A percentile compares a stretch with the other conserved stretches of the same genome.
Conservation (phyloP, 129 eudicot genomes). For the Glebionis coronaria region DNA sequence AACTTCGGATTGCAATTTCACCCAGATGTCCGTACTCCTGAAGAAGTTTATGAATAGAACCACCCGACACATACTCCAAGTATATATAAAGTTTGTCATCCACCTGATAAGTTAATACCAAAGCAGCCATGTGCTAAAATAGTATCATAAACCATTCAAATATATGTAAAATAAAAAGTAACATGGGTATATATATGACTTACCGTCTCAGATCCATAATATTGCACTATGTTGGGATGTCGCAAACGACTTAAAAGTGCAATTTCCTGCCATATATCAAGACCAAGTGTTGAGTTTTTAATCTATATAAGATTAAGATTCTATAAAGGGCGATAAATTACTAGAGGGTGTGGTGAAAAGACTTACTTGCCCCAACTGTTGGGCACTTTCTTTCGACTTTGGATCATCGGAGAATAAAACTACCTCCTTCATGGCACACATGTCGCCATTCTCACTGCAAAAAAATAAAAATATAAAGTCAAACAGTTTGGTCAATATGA, state of each 20-base stretch:
- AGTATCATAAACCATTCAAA: not conserved
- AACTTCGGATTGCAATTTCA: slow-evolving; percentile 59
- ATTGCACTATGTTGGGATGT: slow-evolving; percentile 69
- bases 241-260: slow-evolving; percentile 54
- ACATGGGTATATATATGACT: slow-evolving; percentile 8
- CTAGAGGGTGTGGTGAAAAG: slow-evolving; percentile 7
- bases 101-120: slow-evolving; percentile 35
- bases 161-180: slow-evolving; percentile 4
- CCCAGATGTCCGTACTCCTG: slow-evolving; percentile 68
- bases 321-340: not conserved
- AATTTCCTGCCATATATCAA: slow-evolving; percentile 49
- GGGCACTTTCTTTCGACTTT: slow-evolving; percentile 54
- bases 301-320: not conserved
- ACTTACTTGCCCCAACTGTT: slow-evolving; percentile 65
- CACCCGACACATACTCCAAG: slow-evolving; percentile 79
- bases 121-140: slow-evolving; percentile 3
- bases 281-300: not conserved
- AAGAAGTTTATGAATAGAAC: slow-evolving; percentile 74
- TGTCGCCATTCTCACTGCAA: slow-evolving; percentile 61
- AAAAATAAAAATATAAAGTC: slow-evolving; percentile 7
- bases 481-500: not conserved
- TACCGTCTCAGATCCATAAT: slow-evolving; percentile 57
- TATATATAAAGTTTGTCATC: slow-evolving; percentile 64
- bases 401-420: slow-evolving; percentile 54
- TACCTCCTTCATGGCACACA: slow-evolving; percentile 83